Conservation (phyloP, 2,329 filamentous ascomycete species). For the Plenodomus tracheiphilus region DNA sequence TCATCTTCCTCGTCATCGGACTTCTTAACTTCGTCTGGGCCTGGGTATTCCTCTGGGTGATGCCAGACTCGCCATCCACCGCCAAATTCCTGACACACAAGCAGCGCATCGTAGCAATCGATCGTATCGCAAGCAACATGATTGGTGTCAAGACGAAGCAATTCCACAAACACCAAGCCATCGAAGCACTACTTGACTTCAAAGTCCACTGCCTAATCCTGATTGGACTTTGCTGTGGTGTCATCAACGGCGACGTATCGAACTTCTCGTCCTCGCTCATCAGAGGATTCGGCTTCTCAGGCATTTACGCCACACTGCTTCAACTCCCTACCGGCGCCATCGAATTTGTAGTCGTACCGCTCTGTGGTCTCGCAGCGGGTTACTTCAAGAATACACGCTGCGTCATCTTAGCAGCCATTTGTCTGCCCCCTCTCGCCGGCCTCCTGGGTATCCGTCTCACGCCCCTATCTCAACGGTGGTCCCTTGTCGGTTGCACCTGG, state of each 20-base stretch:
- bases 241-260: constrained; percentile 56
- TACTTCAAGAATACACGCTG: constrained; percentile 38
- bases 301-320: constrained; percentile 47
- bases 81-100: constrained; percentile 46
- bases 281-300: constrained; percentile 49
- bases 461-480: constrained; percentile 50
- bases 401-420: constrained; percentile 43
- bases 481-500: constrained; percentile 58
- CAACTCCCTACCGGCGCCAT: constrained; percentile 51
- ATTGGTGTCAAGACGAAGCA: constrained; percentile 48
- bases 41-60: constrained; percentile 39
- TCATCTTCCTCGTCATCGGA: constrained; percentile 45
- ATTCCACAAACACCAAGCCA: constrained; percentile 42
- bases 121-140: constrained; percentile 47
- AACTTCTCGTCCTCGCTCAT: constrained; percentile 55
- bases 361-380: constrained; percentile 39
- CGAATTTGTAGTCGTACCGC: constrained; percentile 47
- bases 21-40: constrained; percentile 43
- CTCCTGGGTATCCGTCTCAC: constrained; percentile 57
- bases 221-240: constrained; percentile 50
- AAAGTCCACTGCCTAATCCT: constrained; percentile 47
- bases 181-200: constrained; percentile 48
- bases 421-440: constrained; percentile 53
- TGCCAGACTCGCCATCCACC: constrained; percentile 44
- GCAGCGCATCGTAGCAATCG: constrained; percentile 45